Conservation (phyloP, 768 basidiomycete species). For the Tricholoma saponaceum region DNA sequence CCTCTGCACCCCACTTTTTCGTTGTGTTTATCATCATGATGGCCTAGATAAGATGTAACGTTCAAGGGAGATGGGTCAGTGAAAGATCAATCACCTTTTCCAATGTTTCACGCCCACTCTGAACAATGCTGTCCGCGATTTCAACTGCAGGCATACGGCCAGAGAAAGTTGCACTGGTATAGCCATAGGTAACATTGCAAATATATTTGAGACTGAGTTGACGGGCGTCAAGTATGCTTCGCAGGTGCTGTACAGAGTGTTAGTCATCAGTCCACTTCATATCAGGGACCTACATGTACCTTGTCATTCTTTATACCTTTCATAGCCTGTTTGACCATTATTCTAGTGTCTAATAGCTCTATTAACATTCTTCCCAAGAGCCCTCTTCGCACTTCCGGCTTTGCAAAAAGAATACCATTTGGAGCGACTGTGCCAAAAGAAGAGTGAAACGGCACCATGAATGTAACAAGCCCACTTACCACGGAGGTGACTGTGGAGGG, state of each 20-base stretch:
- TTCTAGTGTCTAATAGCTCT: conserved; percentile 89
- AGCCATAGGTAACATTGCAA: conserved; percentile 93
- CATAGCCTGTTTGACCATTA: conserved; percentile 99
- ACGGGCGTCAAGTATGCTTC: conserved; percentile 78
- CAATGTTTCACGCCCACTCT: conserved; percentile 91
- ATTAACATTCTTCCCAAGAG: conserved; percentile 87
- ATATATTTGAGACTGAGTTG: conserved; percentile 94
- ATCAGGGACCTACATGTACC: conserved; percentile 32
- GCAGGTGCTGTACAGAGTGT: conserved; percentile 50
- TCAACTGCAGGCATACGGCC: conserved; percentile 98
- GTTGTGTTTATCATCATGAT: conserved; percentile 73
- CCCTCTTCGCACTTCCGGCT: conserved; percentile 77
- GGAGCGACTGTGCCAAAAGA: conserved; percentile 65
- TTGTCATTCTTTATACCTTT: conserved; percentile 74
- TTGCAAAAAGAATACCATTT: conserved; percentile 94
- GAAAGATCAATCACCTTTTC: conserved; percentile 61
- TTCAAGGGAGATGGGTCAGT: background rate
- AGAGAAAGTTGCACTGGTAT: conserved; percentile 91
- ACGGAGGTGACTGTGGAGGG: conserved; percentile 71
- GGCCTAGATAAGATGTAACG: conserved; percentile 48
- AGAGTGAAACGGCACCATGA: background rate
- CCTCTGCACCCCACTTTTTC: conserved; percentile 81
- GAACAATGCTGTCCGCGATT: conserved; percentile 97
- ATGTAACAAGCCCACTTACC: conserved; percentile 33
- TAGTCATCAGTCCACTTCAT: background rate